These are phyloP conservation scores for Hysterium pulicare DNA, from an alignment of 2,329 filamentous ascomycete genomes.

Conservation along the genomic window DNA sequence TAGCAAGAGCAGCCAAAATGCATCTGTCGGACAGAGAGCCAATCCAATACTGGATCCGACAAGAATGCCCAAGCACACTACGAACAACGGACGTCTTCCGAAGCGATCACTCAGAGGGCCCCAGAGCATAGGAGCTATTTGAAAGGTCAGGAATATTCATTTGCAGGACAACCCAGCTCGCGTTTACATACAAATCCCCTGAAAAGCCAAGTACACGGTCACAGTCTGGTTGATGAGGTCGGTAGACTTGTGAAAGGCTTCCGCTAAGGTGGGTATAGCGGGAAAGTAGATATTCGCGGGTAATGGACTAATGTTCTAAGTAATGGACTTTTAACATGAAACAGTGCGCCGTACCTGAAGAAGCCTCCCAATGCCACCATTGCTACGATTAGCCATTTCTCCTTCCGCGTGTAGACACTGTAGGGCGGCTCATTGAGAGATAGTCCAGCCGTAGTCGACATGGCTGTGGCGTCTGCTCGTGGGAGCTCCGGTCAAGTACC, in stretches of 20 bases:
- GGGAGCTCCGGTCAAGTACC: too few relatives aligned
- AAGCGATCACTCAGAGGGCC: constrained; percentile 47
- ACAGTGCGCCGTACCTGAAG: too few relatives aligned
- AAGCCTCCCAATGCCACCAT: constrained; percentile 30
- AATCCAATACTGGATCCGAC: constrained; percentile 47
- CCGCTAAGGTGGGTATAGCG: constrained; percentile 30
- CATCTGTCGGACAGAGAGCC: constrained; percentile 44
- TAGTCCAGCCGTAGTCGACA: constrained; percentile 11
- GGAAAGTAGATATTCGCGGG: constrained; percentile 50
- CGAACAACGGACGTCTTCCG: constrained; percentile 47
- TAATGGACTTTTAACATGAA: too few relatives aligned
- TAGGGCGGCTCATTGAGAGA: constrained; percentile 20
- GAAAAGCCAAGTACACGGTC: constrained; percentile 39
- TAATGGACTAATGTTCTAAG: too few relatives aligned
- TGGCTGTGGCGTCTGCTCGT: constrained; percentile 12
- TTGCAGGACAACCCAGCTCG: too few relatives aligned
- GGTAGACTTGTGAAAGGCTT: constrained; percentile 22
- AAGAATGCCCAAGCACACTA: constrained; percentile 48
- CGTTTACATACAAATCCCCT: too few relatives aligned
- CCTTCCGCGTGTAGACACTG: constrained; percentile 25
- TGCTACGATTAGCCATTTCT: constrained; percentile 30
- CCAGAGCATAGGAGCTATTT: constrained; percentile 50
- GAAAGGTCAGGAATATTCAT: too few relatives aligned
- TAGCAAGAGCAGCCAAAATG: constrained; percentile 42
- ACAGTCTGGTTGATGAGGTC: constrained; percentile 29